phyloP scores from a whole-genome alignment of 345 rosid species.

The Aquilaria malaccensis region DNA sequence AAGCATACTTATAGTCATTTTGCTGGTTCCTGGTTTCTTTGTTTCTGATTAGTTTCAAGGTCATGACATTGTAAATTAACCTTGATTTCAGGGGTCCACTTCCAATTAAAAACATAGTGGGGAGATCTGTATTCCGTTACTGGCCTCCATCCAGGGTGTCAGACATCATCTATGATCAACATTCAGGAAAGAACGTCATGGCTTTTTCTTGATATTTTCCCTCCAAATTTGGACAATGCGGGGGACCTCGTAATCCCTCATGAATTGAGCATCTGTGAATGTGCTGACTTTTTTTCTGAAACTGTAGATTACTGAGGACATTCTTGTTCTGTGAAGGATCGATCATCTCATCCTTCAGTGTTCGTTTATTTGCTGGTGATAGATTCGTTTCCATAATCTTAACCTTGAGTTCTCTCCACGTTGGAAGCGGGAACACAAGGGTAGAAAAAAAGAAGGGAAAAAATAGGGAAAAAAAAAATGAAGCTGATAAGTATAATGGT shows the following conservation, averaged over 20 bases:
- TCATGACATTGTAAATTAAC: conserved; percentile 2
- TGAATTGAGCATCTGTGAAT: conserved; percentile 14
- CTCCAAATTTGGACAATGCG: conserved; percentile 8
- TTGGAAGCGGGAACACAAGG: too few species aligned
- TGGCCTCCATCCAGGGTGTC: conserved; percentile 81
- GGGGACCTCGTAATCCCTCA: background rate
- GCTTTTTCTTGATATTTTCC: conserved; percentile 37
- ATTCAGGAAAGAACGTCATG: conserved; percentile 19
- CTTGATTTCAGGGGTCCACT: conserved; percentile 70
- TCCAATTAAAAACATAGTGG: conserved; percentile 53
- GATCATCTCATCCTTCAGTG: too few species aligned
- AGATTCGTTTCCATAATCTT: too few species aligned
- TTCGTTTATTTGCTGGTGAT: too few species aligned
- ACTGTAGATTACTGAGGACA: too few species aligned
- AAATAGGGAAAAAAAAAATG: too few species aligned
- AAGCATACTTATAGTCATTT: background rate
- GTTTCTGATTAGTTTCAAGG: background rate
- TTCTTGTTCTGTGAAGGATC: too few species aligned
- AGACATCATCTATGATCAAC: conserved; percentile 35
- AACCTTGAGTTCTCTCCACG: too few species aligned
- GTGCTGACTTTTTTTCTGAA: background rate
- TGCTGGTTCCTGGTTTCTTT: background rate
- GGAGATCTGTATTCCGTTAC: conserved; percentile 68
- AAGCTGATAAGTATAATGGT: too few species aligned
- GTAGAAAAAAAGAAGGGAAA: too few species aligned